These are phyloP conservation scores for Pyrenochaeta sp. DNA, from an alignment of 2,329 filamentous ascomycete species.

Conservation along the genomic window DNA sequence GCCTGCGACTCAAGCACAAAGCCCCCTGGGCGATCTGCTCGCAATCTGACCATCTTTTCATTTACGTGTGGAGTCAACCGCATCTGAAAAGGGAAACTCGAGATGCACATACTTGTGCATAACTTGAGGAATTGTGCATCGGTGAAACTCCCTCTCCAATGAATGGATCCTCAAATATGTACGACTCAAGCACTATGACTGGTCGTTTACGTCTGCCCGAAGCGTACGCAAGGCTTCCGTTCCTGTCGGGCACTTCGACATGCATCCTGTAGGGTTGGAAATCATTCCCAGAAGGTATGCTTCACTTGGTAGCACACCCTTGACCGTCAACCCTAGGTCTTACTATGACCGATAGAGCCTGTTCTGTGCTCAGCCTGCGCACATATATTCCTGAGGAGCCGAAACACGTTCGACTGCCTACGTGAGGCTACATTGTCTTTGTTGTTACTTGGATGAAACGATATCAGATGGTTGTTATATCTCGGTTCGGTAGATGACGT, in stretches of 20 bases:
- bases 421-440: constrained; percentile 1
- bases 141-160: background rate
- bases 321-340: constrained; percentile 1
- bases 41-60: background rate
- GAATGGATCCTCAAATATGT: background rate
- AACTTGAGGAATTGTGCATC: background rate
- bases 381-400: background rate
- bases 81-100: background rate
- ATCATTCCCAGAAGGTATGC: background rate
- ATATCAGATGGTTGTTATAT: constrained; percentile 1
- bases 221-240: background rate
- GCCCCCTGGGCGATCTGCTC: background rate
- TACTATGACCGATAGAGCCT: constrained; percentile 1
- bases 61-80: background rate
- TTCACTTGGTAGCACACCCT: background rate
- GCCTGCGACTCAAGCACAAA: background rate
- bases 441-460: constrained; percentile 1
- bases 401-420: background rate
- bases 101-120: background rate
- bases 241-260: background rate
- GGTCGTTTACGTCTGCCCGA: background rate
- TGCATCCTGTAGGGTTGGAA: background rate
- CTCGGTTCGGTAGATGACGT: constrained; percentile 10
- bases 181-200: background rate
- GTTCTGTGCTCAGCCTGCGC: background rate